Conservation (phyloP, 306 rosid species). For the Acacia crassicarpa region DNA sequence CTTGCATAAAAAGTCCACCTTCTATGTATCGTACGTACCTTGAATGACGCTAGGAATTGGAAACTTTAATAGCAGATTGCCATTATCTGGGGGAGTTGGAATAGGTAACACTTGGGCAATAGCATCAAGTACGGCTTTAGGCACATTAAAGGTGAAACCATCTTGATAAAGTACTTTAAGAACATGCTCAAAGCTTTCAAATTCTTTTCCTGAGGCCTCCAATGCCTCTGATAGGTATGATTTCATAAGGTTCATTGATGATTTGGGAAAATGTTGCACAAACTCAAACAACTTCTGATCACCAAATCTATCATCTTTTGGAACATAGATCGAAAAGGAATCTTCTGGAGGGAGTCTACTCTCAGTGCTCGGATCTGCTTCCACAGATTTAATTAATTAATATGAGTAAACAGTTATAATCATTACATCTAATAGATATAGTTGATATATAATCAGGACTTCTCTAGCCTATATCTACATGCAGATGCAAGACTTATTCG, state of each 20-base stretch:
- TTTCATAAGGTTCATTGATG: conserved; percentile 36
- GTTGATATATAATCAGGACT: not conserved
- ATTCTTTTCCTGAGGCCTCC: conserved; percentile 33
- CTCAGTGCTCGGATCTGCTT: conserved; percentile 51
- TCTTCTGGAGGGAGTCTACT: not conserved
- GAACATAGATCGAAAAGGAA: conserved; percentile 43
- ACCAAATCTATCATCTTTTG: conserved; percentile 73
- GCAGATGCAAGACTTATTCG: not conserved
- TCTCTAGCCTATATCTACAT: not conserved
- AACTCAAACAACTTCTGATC: conserved; percentile 67
- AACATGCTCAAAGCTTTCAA: conserved; percentile 58
- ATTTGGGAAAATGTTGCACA: conserved; percentile 48
- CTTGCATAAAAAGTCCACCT: not conserved
- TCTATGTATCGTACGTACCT: not conserved
- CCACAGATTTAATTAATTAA: not conserved
- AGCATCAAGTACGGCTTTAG: conserved; percentile 29
- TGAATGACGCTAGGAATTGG: not conserved
- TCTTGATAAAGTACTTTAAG: conserved; percentile 55
- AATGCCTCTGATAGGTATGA: not conserved
- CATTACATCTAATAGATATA: too few relatives aligned
- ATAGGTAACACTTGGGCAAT: conserved; percentile 36
- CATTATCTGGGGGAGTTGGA: conserved; percentile 53
- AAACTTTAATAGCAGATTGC: conserved; percentile 26
- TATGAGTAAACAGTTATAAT: not conserved
- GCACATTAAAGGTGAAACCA: conserved; percentile 46